Base-by-base conservation (phyloP, 352 stramenopile genomes). In the Phytophthora sp. region DNA sequence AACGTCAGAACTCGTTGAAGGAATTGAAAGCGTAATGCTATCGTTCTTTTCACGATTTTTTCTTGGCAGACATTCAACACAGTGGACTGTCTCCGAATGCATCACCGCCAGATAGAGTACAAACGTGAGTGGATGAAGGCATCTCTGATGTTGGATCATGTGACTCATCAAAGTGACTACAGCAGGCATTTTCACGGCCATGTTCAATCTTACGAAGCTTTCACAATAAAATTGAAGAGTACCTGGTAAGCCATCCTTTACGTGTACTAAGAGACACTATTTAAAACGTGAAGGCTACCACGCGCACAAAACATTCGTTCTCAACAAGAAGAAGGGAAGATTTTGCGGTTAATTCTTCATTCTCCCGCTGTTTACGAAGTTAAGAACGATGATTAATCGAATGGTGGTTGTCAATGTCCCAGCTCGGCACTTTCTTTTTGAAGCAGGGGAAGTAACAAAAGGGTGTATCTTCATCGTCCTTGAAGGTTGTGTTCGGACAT, bases 1-100 rank as follows among this genome's bases (percentile, higher is more conserved):
- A 15, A 20, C 41, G 6, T 31, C 34, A 15, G 31, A 35, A 6
- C 35, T 37, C 13, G 49, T 50, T 20, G 62, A 52, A 0, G 69
- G 70, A 42, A 79, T 69, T 50, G 73, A 77, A 11, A 84, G 50
- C 1, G 51, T 54, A n/a, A 65, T 66, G 9, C 64, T 61, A 61
- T 82, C 72, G 11, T 55, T 31, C 42, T 50, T 7, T 9, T 30
- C 21, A 12, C 24, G n/a, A 15, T 55, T 26, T 50, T 7, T 9
- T 30, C 21, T 10, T 21, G n/a, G n/a, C 53, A 23, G 11, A 43
- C 50, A 32, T 23, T 18, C 21, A 34, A n/a, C 45, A 44, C 4
- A 77, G 17, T 26, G 63, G 38, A 7, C 64, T 44, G 26, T 82
- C 74, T 9, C 77, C 77, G 48, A 81, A 87, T 2, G 60, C 41